These are phyloP conservation scores for Annulohypoxylon truncatum DNA, from an alignment of 2,329 filamentous ascomycete genomes.

Conservation along the genomic window DNA sequence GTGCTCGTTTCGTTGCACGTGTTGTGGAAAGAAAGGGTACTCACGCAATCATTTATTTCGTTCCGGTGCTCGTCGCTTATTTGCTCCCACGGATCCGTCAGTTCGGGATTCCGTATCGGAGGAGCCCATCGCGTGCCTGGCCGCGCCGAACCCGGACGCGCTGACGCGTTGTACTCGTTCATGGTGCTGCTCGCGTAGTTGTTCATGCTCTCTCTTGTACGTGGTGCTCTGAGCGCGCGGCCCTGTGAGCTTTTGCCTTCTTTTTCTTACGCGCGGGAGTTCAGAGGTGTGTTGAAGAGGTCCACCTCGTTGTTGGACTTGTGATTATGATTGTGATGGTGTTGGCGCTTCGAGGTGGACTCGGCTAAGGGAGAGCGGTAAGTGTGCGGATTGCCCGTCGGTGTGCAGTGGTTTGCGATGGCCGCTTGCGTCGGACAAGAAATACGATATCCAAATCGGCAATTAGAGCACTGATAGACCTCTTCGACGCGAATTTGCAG, in stretches of 20 bases:
- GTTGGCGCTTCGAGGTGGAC: slow-evolving; percentile 11
- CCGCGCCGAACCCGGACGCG: slow-evolving; percentile 46
- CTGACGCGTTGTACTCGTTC: slow-evolving; percentile 49
- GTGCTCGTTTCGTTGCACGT: slow-evolving; percentile 20
- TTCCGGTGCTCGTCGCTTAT: slow-evolving; percentile 90
- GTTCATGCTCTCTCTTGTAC: slow-evolving; percentile 45
- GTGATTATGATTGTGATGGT: neutral
- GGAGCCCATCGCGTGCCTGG: slow-evolving; percentile 48
- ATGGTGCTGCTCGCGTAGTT: slow-evolving; percentile 50
- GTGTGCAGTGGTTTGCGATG: slow-evolving; percentile 28
- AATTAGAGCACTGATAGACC: slow-evolving; percentile 11
- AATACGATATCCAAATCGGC: slow-evolving; percentile 33
- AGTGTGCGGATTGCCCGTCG: neutral
- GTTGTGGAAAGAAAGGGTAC: slow-evolving; percentile 51
- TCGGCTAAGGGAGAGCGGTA: neutral
- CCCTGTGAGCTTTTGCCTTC: neutral
- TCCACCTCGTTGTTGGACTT: neutral
- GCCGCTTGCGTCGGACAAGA: slow-evolving; percentile 15
- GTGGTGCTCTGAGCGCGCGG: slow-evolving; percentile 29
- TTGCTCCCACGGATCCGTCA: slow-evolving; percentile 54
- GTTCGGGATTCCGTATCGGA: slow-evolving; percentile 47
- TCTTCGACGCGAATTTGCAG: slow-evolving; percentile 10
- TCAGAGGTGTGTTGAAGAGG: neutral
- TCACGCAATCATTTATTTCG: slow-evolving; percentile 92
- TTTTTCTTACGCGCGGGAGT: slow-evolving; percentile 32